Evolutionary conservation across 1,139 yeast species (phyloP), one percentile per base, ranked within the genome.

Genomic region (Hemisphaericaspora xylanilytica): DNA sequence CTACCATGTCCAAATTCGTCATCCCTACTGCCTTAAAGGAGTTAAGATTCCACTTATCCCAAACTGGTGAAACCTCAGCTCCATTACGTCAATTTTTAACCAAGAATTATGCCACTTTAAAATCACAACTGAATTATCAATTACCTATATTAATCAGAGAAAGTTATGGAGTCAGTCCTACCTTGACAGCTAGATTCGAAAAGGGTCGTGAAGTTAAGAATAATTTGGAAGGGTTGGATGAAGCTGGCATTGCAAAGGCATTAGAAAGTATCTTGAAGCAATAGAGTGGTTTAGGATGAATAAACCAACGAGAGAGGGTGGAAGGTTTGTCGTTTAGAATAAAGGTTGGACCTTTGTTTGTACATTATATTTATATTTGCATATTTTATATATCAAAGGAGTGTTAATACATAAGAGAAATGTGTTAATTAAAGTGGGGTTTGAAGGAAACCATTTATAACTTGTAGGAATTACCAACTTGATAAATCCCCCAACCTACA

Each of bases 101-200:
- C 42, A 68, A 74, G 45, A 71, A 80, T 61, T 85, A 85, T 61
- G 78, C 82, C 15, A 56, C 66, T 21, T 68, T 85, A 56, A 85
- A 83, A 61, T 57, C 71, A 32, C 67, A 63, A 49, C 59, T 64
- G 51, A 55, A 66, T 42, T 47, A 65, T 51, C 53, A 61, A 48
- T 67, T 83, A 32, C 94, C 92, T 15, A 78, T 85, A 42, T 72
- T 85, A 55, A 74, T 85, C 50, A 80, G 95, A 63, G 95, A 85
- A 64, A 79, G 88, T 39, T 69, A 70, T 44, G 89, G 88, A 38
- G 74, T 83, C 41, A 74, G 81, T 35, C 94, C 95, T 31, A 74
- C 81, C 43, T 74, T 84, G 39, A 83, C 81, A 43, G 86, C 89
- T 32, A 79, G 95, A 58, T 81, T 81, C 43, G 75, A 67, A 47